Percentiles rank a stretch among this genome's conserved stretches.
Evolutionary conservation across 169 alveolate genomes (phyloP).

Genomic region (Cryptosporidium andersoni): DNA sequence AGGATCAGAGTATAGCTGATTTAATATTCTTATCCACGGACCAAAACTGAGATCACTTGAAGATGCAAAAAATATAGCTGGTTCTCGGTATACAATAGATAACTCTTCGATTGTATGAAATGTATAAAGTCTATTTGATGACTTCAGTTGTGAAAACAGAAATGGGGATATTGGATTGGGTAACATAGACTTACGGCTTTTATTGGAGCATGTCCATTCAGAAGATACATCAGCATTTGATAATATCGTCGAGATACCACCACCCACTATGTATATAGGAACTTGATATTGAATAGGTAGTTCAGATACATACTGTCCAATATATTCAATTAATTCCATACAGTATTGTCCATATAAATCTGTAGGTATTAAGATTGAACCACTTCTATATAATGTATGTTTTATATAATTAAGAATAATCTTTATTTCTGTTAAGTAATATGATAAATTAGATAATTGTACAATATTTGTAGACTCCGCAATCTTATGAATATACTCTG

Average conservation of each 20-base stretch:
- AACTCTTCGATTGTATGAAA: conserved; percentile 39
- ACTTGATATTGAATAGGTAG: conserved; percentile 28
- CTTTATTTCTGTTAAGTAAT: conserved; percentile 13
- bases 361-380: conserved; percentile 41
- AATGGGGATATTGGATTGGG: conserved; percentile 70
- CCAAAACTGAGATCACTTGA: conserved; percentile 45
- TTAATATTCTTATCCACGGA: conserved; percentile 33
- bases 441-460: background rate
- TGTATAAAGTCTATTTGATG: conserved; percentile 38
- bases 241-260: conserved; percentile 50
- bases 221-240: conserved; percentile 43
- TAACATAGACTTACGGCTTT: conserved; percentile 46
- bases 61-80: conserved; percentile 52
- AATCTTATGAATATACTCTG: background rate
- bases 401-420: conserved; percentile 8
- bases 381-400: conserved; percentile 30
- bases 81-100: conserved; percentile 68
- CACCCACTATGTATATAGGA: conserved; percentile 59
- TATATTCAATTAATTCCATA: conserved; percentile 42
- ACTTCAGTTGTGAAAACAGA: conserved; percentile 33
- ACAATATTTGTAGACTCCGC: background rate
- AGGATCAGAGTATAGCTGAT: background rate
- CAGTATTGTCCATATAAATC: conserved; percentile 48
- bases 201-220: conserved; percentile 51
- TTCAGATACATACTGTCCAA: conserved; percentile 61